Percentiles rank a stretch among this genome's conserved stretches.
These are phyloP conservation scores for Nigrospora sphaerica DNA, from an alignment of 2,329 filamentous ascomycete species.

Conservation along the genomic window DNA sequence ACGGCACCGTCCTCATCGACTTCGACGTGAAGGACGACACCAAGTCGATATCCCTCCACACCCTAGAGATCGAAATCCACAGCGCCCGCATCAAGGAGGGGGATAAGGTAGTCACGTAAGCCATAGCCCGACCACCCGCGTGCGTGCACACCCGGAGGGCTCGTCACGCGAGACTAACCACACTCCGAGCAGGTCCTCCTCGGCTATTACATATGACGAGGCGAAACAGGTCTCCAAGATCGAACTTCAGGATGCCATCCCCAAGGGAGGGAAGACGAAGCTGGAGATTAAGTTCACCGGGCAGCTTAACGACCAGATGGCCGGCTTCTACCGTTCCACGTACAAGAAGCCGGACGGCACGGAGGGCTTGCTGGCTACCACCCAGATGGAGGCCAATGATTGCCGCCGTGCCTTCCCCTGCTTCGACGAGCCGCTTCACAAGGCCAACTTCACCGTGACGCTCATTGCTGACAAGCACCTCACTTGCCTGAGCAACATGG, in stretches of 20 bases:
- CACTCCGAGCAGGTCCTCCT: slow-evolving; percentile 47
- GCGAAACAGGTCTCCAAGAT: slow-evolving; percentile 77
- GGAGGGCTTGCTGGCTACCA: slow-evolving; percentile 77
- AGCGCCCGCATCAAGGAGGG: slow-evolving; percentile 60
- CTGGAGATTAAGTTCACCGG: slow-evolving; percentile 73
- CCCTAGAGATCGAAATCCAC: slow-evolving; percentile 78
- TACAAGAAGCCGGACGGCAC: slow-evolving; percentile 79
- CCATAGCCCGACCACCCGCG: slow-evolving; percentile 1
- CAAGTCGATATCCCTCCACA: slow-evolving; percentile 80
- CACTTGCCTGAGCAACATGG: slow-evolving; percentile 96
- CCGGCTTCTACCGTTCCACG: slow-evolving; percentile 92
- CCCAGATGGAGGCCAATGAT: slow-evolving; percentile 96
- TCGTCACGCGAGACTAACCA: too few relatives aligned
- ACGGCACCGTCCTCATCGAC: slow-evolving; percentile 78
- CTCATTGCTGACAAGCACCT: slow-evolving; percentile 83
- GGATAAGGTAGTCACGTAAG: slow-evolving; percentile 42
- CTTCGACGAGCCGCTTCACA: slow-evolving; percentile 92
- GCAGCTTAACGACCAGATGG: slow-evolving; percentile 85
- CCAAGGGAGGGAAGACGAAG: slow-evolving; percentile 70
- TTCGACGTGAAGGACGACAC: slow-evolving; percentile 80
- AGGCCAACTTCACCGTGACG: slow-evolving; percentile 87
- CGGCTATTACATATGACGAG: slow-evolving; percentile 66
- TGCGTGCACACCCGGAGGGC: not conserved
- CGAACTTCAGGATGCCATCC: slow-evolving; percentile 65
- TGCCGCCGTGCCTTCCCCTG: slow-evolving; percentile 89